Conservation (phyloP, 192 early-diverging fungal species). For the Coemansia sp. region DNA sequence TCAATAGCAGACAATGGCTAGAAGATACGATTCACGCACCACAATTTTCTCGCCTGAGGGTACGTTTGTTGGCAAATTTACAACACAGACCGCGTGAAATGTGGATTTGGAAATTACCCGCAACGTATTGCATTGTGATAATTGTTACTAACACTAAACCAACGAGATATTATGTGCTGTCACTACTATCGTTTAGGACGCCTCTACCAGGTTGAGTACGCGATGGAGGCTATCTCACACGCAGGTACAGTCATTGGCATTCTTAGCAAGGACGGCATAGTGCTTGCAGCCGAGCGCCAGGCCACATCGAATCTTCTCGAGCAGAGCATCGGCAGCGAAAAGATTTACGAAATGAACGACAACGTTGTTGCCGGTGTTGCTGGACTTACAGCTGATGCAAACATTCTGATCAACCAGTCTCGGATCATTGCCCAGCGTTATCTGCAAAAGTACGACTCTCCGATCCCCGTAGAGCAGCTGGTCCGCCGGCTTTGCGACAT, state of each 20-base stretch:
- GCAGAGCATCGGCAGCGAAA: conserved; percentile 78
- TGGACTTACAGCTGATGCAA: conserved; percentile 94
- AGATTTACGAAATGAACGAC: conserved; percentile 96
- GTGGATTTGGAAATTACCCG: not conserved
- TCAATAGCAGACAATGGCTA: conserved; percentile 64
- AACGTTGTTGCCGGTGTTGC: conserved; percentile 93
- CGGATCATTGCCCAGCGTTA: conserved; percentile 86
- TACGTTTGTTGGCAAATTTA: conserved; percentile 30
- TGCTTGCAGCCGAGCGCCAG: conserved; percentile 97
- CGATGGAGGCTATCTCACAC: conserved; percentile 99
- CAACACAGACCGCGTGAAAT: too few species aligned
- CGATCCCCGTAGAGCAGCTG: conserved; percentile 92
- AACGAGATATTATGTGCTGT: not conserved
- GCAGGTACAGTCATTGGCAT: conserved; percentile 95
- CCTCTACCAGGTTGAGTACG: conserved; percentile 99
- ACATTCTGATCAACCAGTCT: conserved; percentile 89
- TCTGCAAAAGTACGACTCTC: conserved; percentile 81
- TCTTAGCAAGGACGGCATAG: conserved; percentile 86
- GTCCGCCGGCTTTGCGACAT: conserved; percentile 94
- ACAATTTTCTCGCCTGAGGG: conserved; percentile 99
- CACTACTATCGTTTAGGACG: conserved; percentile 59
- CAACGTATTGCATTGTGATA: not conserved
- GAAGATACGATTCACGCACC: conserved; percentile 97
- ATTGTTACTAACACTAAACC: too few species aligned
- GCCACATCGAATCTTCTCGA: conserved; percentile 92